These are phyloP conservation scores for Phytophthora capsici DNA, from an alignment of 352 stramenopile species.

Conservation along the genomic window DNA sequence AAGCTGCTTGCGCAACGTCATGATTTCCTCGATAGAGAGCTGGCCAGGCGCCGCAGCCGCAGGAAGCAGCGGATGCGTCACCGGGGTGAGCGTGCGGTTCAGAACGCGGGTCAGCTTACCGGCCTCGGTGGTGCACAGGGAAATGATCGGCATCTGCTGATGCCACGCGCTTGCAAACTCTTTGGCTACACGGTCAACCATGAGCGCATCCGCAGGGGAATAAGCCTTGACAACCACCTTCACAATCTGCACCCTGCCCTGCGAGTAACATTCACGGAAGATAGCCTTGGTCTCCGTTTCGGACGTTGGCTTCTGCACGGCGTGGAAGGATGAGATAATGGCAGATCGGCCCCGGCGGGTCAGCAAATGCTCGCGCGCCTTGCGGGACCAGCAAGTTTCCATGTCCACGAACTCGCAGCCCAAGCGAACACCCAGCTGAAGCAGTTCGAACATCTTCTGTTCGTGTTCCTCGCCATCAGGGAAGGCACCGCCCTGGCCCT, in stretches of 20 bases:
- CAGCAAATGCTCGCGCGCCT: constrained; percentile 69
- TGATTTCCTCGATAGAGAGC: constrained; percentile 95
- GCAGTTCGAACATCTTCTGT: constrained; percentile 86
- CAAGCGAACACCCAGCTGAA: constrained; percentile 91
- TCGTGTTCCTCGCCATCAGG: constrained; percentile 88
- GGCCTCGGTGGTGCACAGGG: constrained; percentile 92
- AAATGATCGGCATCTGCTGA: constrained; percentile 93
- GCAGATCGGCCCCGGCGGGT: constrained; percentile 49
- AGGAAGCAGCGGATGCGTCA: constrained; percentile 94
- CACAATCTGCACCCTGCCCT: constrained; percentile 84
- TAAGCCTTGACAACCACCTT: constrained; percentile 93
- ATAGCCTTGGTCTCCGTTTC: constrained; percentile 57
- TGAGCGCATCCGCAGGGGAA: constrained; percentile 85
- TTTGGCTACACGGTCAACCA: constrained; percentile 74
- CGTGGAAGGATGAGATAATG: constrained; percentile 84
- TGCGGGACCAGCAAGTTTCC: constrained; percentile 88
- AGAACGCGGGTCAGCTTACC: constrained; percentile 95
- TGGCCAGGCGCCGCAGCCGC: constrained; percentile 95
- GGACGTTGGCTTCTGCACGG: constrained; percentile 57
- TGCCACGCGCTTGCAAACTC: constrained; percentile 58
- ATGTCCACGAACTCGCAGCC: constrained; percentile 97
- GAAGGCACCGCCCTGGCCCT: constrained; percentile 94
- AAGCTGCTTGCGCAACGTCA: constrained; percentile 83
- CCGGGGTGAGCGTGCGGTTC: constrained; percentile 95
- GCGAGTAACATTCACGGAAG: constrained; percentile 75